Evolutionary conservation across 805 yeast genomes (phyloP).

Genomic region (Teunomyces barrocoloradensis): DNA sequence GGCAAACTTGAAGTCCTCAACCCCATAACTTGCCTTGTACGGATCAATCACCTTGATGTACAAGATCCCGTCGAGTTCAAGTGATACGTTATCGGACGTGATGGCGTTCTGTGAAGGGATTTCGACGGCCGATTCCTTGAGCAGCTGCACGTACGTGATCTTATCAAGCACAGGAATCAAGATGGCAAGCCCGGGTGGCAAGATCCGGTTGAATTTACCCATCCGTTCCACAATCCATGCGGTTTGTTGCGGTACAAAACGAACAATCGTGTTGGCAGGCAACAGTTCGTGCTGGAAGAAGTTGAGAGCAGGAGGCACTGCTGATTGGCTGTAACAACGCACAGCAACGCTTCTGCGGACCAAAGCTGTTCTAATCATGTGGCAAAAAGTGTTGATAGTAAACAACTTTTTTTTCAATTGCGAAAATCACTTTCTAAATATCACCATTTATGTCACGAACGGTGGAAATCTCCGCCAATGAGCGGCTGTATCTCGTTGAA

Average conservation of each 20-base stretch:
- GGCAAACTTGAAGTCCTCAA: constrained; percentile 84
- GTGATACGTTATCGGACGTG: constrained; percentile 80
- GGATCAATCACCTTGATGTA: constrained; percentile 78
- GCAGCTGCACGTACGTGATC: constrained; percentile 76
- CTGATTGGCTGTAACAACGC: not conserved
- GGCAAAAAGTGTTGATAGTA: not conserved
- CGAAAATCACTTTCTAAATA: no score
- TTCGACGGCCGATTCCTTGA: constrained; percentile 83
- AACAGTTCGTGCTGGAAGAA: constrained; percentile 61
- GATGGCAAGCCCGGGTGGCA: constrained; percentile 76
- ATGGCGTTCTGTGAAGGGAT: constrained; percentile 83
- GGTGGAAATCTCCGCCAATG: constrained; percentile 62
- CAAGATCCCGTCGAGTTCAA: constrained; percentile 81
- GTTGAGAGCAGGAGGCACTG: constrained; percentile 27
- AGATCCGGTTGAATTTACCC: constrained; percentile 71
- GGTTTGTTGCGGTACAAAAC: constrained; percentile 86
- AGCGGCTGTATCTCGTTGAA: constrained; percentile 57
- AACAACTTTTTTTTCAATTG: not conserved
- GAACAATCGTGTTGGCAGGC: constrained; percentile 71
- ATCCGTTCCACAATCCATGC: constrained; percentile 90
- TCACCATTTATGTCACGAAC: constrained; percentile 52
- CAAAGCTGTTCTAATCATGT: not conserved
- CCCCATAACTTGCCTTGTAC: constrained; percentile 83
- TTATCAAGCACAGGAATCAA: constrained; percentile 71
- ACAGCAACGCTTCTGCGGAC: not conserved